A percentile compares a stretch with the other conserved stretches of the same genome.
These are phyloP conservation scores for Diversispora epigaea DNA, from an alignment of 192 early-diverging fungal genomes.

Conservation along the genomic window DNA sequence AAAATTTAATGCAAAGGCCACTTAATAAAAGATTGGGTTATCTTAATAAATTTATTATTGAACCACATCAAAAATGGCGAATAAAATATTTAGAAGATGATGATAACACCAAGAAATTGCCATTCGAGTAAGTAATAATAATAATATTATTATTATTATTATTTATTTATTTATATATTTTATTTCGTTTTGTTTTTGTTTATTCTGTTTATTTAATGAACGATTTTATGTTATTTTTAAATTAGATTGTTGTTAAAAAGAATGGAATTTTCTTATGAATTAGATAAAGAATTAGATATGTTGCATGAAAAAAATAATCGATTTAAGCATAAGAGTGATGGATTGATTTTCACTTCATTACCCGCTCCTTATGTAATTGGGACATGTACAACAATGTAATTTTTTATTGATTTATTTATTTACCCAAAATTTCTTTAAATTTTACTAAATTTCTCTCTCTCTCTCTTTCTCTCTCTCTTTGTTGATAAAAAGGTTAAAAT, in stretches of 20 bases:
- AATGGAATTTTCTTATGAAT: constrained; percentile 66
- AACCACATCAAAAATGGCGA: not conserved
- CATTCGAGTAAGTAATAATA: constrained; percentile 55
- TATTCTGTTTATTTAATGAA: not conserved
- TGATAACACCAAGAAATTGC: constrained; percentile 37
- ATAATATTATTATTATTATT: not conserved
- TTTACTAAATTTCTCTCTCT: not conserved
- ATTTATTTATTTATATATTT: not conserved
- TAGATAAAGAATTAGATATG: constrained; percentile 41
- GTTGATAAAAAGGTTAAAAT: constrained; percentile 65
- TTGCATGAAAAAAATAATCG: constrained; percentile 58
- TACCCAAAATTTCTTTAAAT: not conserved
- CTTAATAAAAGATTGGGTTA: constrained; percentile 67
- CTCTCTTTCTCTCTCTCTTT: not conserved
- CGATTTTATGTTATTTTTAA: not conserved
- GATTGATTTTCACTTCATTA: constrained; percentile 73
- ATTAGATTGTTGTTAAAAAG: constrained; percentile 64
- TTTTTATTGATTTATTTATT: not conserved
- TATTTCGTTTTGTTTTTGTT: not conserved
- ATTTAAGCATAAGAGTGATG: constrained; percentile 69
- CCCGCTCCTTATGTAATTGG: constrained; percentile 62
- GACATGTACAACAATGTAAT: constrained; percentile 67
- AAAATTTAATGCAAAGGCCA: constrained; percentile 54
- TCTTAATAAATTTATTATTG: not conserved
- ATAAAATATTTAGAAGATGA: not conserved